Evolutionary conservation across 1,139 yeast species (phyloP), one percentile per base, ranked within the genome.

Genomic region (Magnusiomyces paraingens): DNA sequence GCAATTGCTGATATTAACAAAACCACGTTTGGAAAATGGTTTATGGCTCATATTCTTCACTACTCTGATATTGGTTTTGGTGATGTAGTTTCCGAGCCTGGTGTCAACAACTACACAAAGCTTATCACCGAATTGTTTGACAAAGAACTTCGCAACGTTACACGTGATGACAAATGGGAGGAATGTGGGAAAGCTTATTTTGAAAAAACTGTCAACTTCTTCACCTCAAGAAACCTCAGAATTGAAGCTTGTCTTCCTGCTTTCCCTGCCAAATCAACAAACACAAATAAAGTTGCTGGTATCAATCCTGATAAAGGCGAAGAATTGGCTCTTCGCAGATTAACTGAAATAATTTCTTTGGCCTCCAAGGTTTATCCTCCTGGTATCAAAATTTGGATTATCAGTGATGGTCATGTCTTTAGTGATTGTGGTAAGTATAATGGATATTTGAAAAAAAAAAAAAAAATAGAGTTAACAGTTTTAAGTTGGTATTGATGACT

Each of bases 221-320:
- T 52, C 41, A 53, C 55, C 15, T 26, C 52, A 11, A 47, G 57
- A 17, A 43, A 49, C 5, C 29, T 49, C 8, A 47, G 20, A 12
- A 49, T 55, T 32, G 52, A 55, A 39, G 57, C 57, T 18, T 55
- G 57, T 45, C 46, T 55, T 8, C 57, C 57, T 4, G 57, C 57
- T 26, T 55, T 55, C 32, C 57, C 57, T n/a, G 52, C 55, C 47
- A 55, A 55, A 26, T 55, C 57, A 11, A 51, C 55, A 18, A 55
- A 55, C 38, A 52, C 52, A 4, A 21, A 29, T 46, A 55, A 55
- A 41, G 57, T 55, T 29, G 55, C 51, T 32, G 51, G 55, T 11
- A 42, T 29, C 29, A 15, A 35, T 26, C 57, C 57, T 2, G 57
- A 55, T 29, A 55, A 52, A 22, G 57, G 57, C 5, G 57, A 55